Conservation (phyloP, 148 eudicot genomes). For the Rhododendron ferrugineum region DNA sequence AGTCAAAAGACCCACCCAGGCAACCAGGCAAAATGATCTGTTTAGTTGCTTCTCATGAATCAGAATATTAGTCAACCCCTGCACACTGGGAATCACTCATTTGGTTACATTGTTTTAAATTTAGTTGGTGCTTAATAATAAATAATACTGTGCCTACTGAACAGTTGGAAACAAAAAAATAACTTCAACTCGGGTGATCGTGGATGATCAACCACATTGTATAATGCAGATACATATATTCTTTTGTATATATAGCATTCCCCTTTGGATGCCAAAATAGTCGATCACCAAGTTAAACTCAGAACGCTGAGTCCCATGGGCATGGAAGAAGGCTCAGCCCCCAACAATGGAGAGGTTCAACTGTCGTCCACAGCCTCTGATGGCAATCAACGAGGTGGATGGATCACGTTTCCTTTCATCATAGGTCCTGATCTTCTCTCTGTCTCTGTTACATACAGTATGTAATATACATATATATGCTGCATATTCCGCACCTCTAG, state of each 20-base stretch:
- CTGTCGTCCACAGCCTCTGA: background rate
- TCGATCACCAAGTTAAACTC: background rate
- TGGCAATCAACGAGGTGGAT: conserved; percentile 21
- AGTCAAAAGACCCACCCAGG: background rate
- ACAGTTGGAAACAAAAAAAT: no score
- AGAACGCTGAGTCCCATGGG: background rate
- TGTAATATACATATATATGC: no score
- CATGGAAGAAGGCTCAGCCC: background rate
- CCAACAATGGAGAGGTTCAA: background rate
- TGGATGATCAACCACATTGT: background rate
- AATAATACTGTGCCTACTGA: no score
- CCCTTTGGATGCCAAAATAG: background rate
- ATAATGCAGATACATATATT: no score
- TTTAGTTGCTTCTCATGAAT: background rate
- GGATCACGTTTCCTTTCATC: conserved; percentile 38
- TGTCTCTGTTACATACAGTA: no score
- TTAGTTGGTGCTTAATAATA: no score
- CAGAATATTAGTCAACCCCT: background rate
- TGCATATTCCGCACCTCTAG: no score
- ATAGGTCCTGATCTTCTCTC: conserved; percentile 11
- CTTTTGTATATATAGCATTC: background rate
- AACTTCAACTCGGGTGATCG: background rate
- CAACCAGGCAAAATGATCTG: background rate
- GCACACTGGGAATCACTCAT: background rate
- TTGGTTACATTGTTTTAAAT: no score